Evolutionary conservation across 768 basidiomycete species (phyloP), one percentile per base, ranked within the genome.

Genomic region (Serendipita sp.): DNA sequence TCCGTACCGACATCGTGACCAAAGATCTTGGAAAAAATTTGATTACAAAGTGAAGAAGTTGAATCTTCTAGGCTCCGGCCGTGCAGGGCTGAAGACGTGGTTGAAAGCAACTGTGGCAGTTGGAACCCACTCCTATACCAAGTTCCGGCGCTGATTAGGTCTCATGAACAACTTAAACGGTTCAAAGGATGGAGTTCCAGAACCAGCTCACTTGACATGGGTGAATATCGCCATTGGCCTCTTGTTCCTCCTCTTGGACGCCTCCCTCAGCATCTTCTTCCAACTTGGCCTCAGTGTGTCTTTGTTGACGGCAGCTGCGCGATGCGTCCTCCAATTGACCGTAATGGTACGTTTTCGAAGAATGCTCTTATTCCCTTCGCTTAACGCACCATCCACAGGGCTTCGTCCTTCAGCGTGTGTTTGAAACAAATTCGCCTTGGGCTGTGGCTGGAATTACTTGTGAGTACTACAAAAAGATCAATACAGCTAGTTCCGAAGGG

Each of bases 261-360:
- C 85, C 3, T 66, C 81, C 28, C 67, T 92, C 3, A 92, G 91
- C 1, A 74, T 78, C 3, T 68, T 77, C 0, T 80, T 91, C 66
- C 77, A 83, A 3, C 81, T 94, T 18, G 87, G 83, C 2, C 77
- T 92, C 48, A 88, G 85, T 0, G 72, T 77, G 0, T 84, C 85
- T 3, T 79, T 94, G 28, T 69, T 88, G 24, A 80, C 84, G 5
- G 83, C 89, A 0, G 84, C 89, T 0, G 65, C 84, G 47, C 77
- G 92, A 72, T 94, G 92, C 71, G 76, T 89, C 18, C 74, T 86
- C 7, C 92, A 94, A 74, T 81, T 94, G 24, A 81, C 83, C 15
- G 73, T 90, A 13, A 86, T 93, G 66, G 87, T 84, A 0, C 74
- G 30, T 32, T 8, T 5, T 51, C 48, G 30, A 51, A 7, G 48